Percentiles rank a stretch among this genome's conserved stretches.
phyloP scores from a whole-genome alignment of 2,329 filamentous ascomycete species.

The Diplodia scrobiculata region DNA sequence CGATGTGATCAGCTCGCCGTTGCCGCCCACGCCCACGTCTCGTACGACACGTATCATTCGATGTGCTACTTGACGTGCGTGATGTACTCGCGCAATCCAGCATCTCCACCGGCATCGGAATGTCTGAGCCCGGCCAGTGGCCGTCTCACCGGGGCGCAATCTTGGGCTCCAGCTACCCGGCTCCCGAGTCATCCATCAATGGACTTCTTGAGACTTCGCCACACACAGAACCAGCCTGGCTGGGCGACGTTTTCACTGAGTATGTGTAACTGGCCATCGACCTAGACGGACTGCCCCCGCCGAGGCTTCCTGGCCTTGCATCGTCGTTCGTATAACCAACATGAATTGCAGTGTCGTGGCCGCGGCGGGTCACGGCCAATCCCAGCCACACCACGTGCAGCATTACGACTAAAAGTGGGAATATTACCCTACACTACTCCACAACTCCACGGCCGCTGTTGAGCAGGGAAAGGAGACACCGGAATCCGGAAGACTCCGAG shows the following conservation, averaged over 20 bases:
- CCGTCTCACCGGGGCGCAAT: neutral
- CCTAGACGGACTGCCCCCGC: too few relatives aligned
- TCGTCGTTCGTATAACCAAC: neutral
- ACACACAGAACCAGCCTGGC: neutral
- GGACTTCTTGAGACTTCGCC: neutral
- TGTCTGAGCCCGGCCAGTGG: neutral
- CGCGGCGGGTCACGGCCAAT: neutral
- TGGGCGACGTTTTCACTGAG: neutral
- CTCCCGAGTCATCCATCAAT: neutral
- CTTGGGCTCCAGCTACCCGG: neutral
- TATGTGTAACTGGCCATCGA: neutral
- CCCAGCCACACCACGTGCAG: neutral
- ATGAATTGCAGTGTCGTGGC: neutral
- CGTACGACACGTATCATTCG: neutral
- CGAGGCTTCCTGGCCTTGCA: too few relatives aligned
- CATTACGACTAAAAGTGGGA: neutral
- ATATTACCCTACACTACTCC: conserved; percentile 1
- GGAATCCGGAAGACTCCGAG: neutral
- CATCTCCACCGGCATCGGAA: neutral
- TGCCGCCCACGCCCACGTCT: neutral
- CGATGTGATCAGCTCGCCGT: neutral
- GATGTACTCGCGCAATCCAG: neutral
- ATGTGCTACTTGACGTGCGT: neutral
- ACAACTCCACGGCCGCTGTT: neutral
- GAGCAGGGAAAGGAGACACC: neutral